A percentile compares a stretch with the other conserved stretches of the same genome.
phyloP scores from a whole-genome alignment of 2,329 filamentous ascomycete genomes.

The Bipolaris sorokiniana region DNA sequence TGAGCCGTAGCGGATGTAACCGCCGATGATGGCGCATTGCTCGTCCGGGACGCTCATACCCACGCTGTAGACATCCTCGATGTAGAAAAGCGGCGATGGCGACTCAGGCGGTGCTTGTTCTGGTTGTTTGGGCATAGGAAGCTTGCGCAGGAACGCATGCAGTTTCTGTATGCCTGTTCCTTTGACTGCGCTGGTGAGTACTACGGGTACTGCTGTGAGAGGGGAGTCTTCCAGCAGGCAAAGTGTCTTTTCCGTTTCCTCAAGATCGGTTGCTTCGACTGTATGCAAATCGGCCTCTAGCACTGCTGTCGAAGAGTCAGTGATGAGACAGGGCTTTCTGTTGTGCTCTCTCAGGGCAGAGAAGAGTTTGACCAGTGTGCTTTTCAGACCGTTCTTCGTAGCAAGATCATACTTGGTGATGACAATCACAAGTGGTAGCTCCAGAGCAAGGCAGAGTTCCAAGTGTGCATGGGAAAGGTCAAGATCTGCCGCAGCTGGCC shows the following conservation, averaged over 20 bases:
- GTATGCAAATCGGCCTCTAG: conserved; percentile 56
- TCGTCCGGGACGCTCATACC: conserved; percentile 52
- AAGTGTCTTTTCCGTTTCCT: conserved; percentile 65
- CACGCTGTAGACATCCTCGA: conserved; percentile 83
- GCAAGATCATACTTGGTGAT: conserved; percentile 93
- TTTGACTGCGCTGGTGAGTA: conserved; percentile 85
- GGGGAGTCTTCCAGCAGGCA: conserved; percentile 56
- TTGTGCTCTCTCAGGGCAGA: conserved; percentile 78
- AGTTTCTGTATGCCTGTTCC: conserved; percentile 81
- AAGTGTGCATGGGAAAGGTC: conserved; percentile 82
- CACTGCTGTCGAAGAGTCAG: conserved; percentile 32
- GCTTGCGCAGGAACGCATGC: conserved; percentile 77
- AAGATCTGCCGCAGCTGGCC: conserved; percentile 62
- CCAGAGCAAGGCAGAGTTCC: conserved; percentile 80
- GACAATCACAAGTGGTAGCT: conserved; percentile 77
- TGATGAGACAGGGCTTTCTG: conserved; percentile 74
- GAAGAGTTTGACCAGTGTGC: conserved; percentile 74
- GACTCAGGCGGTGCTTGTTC: conserved; percentile 45
- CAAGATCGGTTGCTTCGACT: conserved; percentile 63
- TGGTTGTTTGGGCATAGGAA: conserved; percentile 65
- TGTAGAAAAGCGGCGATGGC: conserved; percentile 75
- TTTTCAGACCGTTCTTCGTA: conserved; percentile 71
- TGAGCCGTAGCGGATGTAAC: conserved; percentile 78
- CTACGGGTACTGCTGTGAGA: conserved; percentile 72
- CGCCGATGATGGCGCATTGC: conserved; percentile 72